Evolutionary conservation across 2,329 filamentous ascomycete species (phyloP).

Genomic region (Fusarium siculi): DNA sequence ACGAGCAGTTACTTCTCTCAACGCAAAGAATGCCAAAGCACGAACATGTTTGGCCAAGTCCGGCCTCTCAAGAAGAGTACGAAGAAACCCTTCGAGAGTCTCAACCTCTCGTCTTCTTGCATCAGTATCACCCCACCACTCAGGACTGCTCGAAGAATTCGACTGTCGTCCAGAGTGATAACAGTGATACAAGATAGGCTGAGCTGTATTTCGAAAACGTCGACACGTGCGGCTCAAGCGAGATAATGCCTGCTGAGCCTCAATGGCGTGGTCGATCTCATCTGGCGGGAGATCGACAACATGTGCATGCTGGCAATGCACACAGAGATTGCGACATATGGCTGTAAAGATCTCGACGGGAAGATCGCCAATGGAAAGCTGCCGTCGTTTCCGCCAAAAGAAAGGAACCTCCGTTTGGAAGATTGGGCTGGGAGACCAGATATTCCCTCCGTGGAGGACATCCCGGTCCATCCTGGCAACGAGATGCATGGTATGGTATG

Average conservation of each 20-base stretch:
- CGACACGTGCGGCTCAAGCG: slow-evolving; percentile 43
- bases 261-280: slow-evolving; percentile 35
- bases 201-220: slow-evolving; percentile 33
- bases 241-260: slow-evolving; percentile 42
- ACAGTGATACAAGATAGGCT: slow-evolving; percentile 42
- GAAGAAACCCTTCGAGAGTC: slow-evolving; percentile 37
- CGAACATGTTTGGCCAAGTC: slow-evolving; percentile 41
- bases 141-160: slow-evolving; percentile 11
- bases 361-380: slow-evolving; percentile 34
- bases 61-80: slow-evolving; percentile 39
- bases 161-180: slow-evolving; percentile 40
- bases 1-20: slow-evolving; percentile 22
- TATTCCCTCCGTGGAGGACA: slow-evolving; percentile 31
- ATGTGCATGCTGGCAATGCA: slow-evolving; percentile 40
- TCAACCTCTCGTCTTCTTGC: slow-evolving; percentile 30
- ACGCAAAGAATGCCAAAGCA: slow-evolving; percentile 40
- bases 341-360: slow-evolving; percentile 43
- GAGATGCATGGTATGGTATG: slow-evolving; percentile 38
- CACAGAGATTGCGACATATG: slow-evolving; percentile 43
- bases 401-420: slow-evolving; percentile 17
- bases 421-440: slow-evolving; percentile 26
- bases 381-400: slow-evolving; percentile 20
- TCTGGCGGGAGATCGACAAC: slow-evolving; percentile 41
- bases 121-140: slow-evolving; percentile 24
- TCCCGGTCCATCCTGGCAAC: slow-evolving; percentile 38